Base-by-base conservation (phyloP, 1,284 basidiomycete species). In the Ceraceosorus bombacis region DNA sequence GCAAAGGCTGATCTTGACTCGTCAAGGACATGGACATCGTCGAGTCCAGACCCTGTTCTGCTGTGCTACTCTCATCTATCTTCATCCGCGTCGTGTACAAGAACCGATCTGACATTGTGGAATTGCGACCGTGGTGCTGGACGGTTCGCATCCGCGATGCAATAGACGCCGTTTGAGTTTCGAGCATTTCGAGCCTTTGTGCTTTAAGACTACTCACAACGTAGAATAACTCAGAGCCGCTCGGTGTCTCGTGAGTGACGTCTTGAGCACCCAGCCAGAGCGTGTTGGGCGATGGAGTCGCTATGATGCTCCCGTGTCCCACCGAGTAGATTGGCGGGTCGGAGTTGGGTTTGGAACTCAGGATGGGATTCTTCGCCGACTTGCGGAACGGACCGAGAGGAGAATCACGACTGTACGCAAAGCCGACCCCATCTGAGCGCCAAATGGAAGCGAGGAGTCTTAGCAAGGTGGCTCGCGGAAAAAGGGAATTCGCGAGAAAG, bases 381-480 rank as follows among this genome's bases (percentile, higher is more conserved):
- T 56, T 56, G 13, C 53, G 41, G 53, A 56, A 56, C n/a, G 54
- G 54, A 13, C 54, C 54, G 17, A 56, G 53, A 56, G 54, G 54
- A 52, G 40, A 7, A 1, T 13, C 7, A 6, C 5, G 51, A 8
- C 15, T 52, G 27, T 27, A 27, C 5, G 54, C 54, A 49, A 50
- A 54, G 7, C 54, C 54, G 15, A 56, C 48, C 39, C 54, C 54
- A 37, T 56, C 51, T 52, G 51, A 9, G 15, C n/a, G 9, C 1
- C 13, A 4, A 52, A 27, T 27, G 27, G 27, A 27, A 27, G 27
- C 27, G 27, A 27, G 3, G 27, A 27, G 27, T 27, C 27, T 27
- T 27, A 27, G 27, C 27, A 27, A 27, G 27, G 27, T 27, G 2
- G 27, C 27, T 27, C 27, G 27, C 41, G n/a, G n/a, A 52, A 52